phyloP scores from a whole-genome alignment of 2,329 filamentous ascomycete species.

The Aspergillus sp. region DNA sequence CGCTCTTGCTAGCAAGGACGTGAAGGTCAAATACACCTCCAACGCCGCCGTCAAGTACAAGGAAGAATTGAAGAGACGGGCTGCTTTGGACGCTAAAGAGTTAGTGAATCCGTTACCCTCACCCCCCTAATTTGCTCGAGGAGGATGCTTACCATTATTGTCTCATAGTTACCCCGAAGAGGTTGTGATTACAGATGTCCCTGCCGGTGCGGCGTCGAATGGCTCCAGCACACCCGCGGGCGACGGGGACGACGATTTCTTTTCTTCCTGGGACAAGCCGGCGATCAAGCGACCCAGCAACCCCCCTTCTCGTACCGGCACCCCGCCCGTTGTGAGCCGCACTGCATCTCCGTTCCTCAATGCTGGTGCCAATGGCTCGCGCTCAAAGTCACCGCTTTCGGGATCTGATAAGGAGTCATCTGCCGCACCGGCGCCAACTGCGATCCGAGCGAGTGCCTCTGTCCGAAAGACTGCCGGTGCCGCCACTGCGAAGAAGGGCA shows the following conservation, averaged over 20 bases:
- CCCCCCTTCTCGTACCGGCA: constrained; percentile 83
- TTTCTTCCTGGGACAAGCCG: constrained; percentile 98
- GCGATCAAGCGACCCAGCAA: constrained; percentile 95
- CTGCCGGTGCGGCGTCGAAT: constrained; percentile 59
- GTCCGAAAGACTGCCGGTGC: constrained; percentile 70
- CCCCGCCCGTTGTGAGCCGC: constrained; percentile 76
- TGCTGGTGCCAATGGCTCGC: constrained; percentile 64
- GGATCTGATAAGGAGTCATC: constrained; percentile 53
- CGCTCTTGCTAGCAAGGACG: constrained; percentile 91
- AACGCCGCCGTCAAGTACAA: constrained; percentile 96
- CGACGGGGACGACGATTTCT: constrained; percentile 89
- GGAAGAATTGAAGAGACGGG: constrained; percentile 86
- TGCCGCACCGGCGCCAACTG: constrained; percentile 56
- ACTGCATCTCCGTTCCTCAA: constrained; percentile 89
- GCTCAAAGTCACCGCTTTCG: constrained; percentile 79
- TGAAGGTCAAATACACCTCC: constrained; percentile 95
- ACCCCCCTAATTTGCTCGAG: background rate
- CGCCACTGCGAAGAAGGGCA: constrained; percentile 72
- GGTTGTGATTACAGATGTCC: constrained; percentile 77
- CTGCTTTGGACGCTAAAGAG: constrained; percentile 80
- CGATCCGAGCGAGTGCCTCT: constrained; percentile 74
- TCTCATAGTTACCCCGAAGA: constrained; percentile 71
- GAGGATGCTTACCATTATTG: constrained; percentile 13
- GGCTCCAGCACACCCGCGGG: constrained; percentile 74
- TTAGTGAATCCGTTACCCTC: constrained; percentile 47